Evolutionary conservation across 805 yeast species (phyloP).

Genomic region (Trichomonascus vanleenenianus): DNA sequence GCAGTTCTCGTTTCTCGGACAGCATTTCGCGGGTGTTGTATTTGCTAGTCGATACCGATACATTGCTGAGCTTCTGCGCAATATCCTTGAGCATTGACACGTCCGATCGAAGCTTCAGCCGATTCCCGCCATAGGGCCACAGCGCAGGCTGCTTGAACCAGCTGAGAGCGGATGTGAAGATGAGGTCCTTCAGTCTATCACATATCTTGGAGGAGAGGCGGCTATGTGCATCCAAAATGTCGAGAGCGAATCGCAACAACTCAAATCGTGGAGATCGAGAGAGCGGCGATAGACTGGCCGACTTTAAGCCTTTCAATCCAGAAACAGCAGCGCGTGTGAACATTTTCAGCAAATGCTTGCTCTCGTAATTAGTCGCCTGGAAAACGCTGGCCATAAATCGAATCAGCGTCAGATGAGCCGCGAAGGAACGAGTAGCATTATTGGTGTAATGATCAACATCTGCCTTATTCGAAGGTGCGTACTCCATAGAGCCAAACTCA

Average conservation of each 20-base stretch:
- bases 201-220: constrained; percentile 41
- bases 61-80: constrained; percentile 29
- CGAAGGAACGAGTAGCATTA: constrained; percentile 40
- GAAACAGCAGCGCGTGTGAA: constrained; percentile 48
- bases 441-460: constrained; percentile 46
- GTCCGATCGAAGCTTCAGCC: constrained; percentile 63
- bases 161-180: constrained; percentile 59
- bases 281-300: constrained; percentile 77
- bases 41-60: constrained; percentile 8
- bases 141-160: constrained; percentile 65
- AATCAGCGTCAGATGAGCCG: constrained; percentile 65
- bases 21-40: constrained; percentile 4
- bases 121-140: constrained; percentile 83
- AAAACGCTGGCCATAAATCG: constrained; percentile 66
- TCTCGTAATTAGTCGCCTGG: constrained; percentile 68
- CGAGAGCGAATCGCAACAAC: constrained; percentile 58
- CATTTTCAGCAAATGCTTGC: constrained; percentile 58
- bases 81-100: constrained; percentile 49
- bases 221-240: constrained; percentile 50
- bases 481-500: constrained; percentile 73
- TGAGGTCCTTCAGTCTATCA: constrained; percentile 38
- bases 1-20: constrained; percentile 42
- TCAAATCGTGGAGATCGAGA: constrained; percentile 72
- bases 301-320: constrained; percentile 42
- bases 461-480: constrained; percentile 71